These are phyloP conservation scores for Prunus fruticosa DNA, from an alignment of 306 rosid genomes.

Conservation along the genomic window DNA sequence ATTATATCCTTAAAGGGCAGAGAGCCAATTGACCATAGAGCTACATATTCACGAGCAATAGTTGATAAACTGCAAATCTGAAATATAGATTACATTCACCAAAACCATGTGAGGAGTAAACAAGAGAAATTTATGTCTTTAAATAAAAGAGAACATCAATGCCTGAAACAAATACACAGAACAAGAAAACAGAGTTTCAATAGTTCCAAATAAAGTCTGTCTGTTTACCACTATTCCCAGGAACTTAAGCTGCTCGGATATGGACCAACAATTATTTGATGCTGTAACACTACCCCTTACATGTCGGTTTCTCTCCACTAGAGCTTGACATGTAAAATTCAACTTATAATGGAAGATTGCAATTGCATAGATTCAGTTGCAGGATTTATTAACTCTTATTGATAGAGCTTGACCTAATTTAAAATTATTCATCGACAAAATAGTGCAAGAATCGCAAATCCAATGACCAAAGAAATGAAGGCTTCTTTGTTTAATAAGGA, in stretches of 20 bases:
- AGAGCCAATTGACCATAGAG: slow-evolving; percentile 54
- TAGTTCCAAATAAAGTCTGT: neutral
- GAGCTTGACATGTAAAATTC: neutral
- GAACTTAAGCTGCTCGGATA: neutral
- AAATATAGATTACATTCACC: slow-evolving; percentile 23
- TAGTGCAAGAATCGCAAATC: neutral
- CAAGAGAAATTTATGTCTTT: neutral
- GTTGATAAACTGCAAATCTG: slow-evolving; percentile 94
- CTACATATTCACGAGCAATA: slow-evolving; percentile 77
- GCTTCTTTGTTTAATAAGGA: neutral
- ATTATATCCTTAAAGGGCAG: slow-evolving; percentile 87
- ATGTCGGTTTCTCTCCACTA: neutral
- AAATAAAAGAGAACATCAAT: neutral
- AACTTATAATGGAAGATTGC: neutral
- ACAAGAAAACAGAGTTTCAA: neutral
- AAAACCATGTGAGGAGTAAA: neutral
- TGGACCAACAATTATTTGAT: neutral
- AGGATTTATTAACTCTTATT: no score
- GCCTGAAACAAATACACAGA: neutral
- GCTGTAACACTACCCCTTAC: neutral
- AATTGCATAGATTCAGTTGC: no score
- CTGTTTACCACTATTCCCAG: neutral
- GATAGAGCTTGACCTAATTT: no score
- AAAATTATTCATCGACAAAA: no score
- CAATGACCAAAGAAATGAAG: no score